A percentile compares a stretch with the other conserved stretches of the same genome.
Conservation (phyloP, 2,329 filamentous ascomycete species). For the Aspergillus sp. region DNA sequence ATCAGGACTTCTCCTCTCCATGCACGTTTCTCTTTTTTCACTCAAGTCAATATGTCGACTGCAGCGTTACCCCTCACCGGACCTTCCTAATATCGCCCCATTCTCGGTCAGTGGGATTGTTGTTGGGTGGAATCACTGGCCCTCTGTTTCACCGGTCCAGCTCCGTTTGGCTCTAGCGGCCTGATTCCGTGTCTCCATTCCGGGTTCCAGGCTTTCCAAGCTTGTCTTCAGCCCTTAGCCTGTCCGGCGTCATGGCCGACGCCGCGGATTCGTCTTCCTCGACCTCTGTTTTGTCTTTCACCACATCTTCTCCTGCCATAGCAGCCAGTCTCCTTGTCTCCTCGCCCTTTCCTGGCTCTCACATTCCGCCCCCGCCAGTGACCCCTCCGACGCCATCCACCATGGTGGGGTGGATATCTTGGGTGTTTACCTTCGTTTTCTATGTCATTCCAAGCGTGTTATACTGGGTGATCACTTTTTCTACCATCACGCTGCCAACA, state of each 20-base stretch:
- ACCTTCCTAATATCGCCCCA: background rate
- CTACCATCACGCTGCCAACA: conserved; percentile 84
- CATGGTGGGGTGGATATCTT: conserved; percentile 48
- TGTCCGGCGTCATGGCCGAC: background rate
- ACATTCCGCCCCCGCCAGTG: conserved; percentile 27
- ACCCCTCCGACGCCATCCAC: conserved; percentile 32
- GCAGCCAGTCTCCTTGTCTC: conserved; percentile 19
- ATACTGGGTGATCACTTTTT: conserved; percentile 81
- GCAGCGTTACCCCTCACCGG: background rate
- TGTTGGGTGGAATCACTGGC: background rate
- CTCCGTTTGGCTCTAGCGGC: background rate
- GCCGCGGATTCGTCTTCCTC: conserved; percentile 11
- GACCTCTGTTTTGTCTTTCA: background rate
- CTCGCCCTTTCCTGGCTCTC: conserved; percentile 18
- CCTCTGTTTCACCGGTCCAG: background rate
- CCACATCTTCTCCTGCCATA: conserved; percentile 21
- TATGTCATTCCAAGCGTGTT: conserved; percentile 58
- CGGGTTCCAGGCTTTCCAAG: background rate
- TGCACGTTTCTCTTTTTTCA: background rate
- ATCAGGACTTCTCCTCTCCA: background rate
- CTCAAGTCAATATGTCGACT: background rate
- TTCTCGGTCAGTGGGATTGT: background rate
- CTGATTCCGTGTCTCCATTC: background rate
- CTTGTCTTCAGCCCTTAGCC: background rate
- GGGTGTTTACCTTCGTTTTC: conserved; percentile 50